Conservation (phyloP, 2,329 filamentous ascomycete species). For the Colletotrichum chlorophyti region DNA sequence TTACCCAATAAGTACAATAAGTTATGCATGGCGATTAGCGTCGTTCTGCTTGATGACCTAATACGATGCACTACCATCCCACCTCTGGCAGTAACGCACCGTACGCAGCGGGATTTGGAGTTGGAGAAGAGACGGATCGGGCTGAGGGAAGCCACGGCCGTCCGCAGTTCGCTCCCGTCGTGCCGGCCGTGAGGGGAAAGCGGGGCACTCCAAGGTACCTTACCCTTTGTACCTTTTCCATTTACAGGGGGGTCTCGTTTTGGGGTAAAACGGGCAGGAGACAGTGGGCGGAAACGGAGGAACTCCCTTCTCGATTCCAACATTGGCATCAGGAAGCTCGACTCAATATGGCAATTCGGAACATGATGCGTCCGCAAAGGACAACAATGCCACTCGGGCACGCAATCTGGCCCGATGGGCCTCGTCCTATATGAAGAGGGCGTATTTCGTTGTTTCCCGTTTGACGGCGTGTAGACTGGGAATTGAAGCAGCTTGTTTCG, state of each 20-base stretch:
- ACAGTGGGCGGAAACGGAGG: slow-evolving; percentile 3
- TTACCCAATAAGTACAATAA: no score
- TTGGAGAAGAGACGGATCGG: not conserved
- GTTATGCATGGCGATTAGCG: no score
- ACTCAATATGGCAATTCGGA: slow-evolving; percentile 37
- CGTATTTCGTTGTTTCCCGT: no score
- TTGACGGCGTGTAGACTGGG: not conserved
- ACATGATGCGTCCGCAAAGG: slow-evolving; percentile 37
- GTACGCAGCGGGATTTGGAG: not conserved
- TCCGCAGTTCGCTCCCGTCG: slow-evolving; percentile 7
- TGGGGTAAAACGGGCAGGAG: not conserved
- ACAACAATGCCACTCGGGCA: slow-evolving; percentile 35
- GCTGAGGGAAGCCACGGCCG: not conserved
- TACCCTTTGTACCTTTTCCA: no score
- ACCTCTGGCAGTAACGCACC: no score
- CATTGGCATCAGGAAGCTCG: slow-evolving; percentile 2
- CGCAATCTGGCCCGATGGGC: slow-evolving; percentile 13
- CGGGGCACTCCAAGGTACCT: not conserved
- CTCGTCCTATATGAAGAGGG: slow-evolving; percentile 10
- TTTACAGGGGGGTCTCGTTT: no score
- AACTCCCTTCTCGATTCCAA: not conserved
- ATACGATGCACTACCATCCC: no score
- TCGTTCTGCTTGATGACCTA: no score
- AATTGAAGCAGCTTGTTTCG: not conserved
- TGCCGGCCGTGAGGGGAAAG: slow-evolving; percentile 14